These are phyloP conservation scores for Metschnikowia anglica DNA, from an alignment of 805 yeast genomes.

Conservation along the genomic window DNA sequence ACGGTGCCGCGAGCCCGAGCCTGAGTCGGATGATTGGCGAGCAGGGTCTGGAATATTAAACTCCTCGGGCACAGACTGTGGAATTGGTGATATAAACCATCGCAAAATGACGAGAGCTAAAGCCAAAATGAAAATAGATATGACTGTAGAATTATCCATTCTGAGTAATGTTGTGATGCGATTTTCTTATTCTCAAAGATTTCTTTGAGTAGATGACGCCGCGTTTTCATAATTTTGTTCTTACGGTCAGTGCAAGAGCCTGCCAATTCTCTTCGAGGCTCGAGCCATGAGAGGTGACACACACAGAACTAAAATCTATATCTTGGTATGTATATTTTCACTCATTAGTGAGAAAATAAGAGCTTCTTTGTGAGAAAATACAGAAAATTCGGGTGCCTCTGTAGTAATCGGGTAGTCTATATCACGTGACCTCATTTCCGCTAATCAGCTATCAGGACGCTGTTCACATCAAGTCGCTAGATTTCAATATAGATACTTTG, in stretches of 20 bases:
- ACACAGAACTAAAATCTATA: too few species aligned
- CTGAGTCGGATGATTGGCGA: neutral
- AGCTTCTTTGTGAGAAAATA: too few species aligned
- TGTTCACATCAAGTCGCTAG: too few species aligned
- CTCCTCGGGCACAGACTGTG: conserved; percentile 32
- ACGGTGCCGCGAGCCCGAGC: conserved; percentile 23
- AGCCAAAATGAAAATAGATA: conserved; percentile 48
- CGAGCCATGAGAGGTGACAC: too few species aligned
- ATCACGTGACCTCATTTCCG: too few species aligned
- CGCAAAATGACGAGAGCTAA: conserved; percentile 59
- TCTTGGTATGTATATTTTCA: too few species aligned
- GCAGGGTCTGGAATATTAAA: conserved; percentile 21
- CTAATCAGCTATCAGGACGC: too few species aligned
- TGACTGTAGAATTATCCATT: conserved; percentile 56
- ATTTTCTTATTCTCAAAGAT: neutral
- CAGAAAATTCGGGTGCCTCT: too few species aligned
- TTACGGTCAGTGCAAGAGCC: neutral
- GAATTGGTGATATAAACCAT: conserved; percentile 65
- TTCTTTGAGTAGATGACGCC: neutral
- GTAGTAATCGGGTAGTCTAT: too few species aligned
- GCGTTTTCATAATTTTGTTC: neutral
- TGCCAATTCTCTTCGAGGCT: too few species aligned
- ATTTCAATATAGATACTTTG: too few species aligned
- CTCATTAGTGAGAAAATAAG: too few species aligned
- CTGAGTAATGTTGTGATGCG: neutral